Evolutionary conservation across 1,284 basidiomycete genomes (phyloP), one percentile per base, ranked within the genome.

Genomic region (Golubevia sp.): DNA sequence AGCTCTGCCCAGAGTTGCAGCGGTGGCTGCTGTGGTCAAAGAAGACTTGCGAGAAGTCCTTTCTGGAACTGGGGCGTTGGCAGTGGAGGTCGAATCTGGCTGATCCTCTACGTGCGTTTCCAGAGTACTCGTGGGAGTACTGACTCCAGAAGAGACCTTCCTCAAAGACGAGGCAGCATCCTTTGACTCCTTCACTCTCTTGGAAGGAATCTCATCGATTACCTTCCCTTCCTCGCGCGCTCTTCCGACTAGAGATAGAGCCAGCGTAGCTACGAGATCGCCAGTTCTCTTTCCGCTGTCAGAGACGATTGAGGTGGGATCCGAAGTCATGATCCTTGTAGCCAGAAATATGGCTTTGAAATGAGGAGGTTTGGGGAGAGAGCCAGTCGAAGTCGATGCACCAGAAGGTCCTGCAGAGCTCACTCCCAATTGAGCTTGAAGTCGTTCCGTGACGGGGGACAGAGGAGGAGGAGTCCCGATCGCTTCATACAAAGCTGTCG

Each of bases 291-390:
- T 86, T 0, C 89, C 90, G 58, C 89, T 86, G 71, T 91, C 89
- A 0, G 88, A 86, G 2, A 94, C 87, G 59, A 94, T 89, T 65
- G 91, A 92, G 11, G 87, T 85, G 0, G 92, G 88, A 71, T 92
- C 92, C 1, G 89, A 87, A 0, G 91, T 92, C 89, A 95, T 91
- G 44, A 95, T 90, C 0, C 93, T 89, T n/a, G 91, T 93, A 0
- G 91, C 91, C 62, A 92, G 89, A n/a, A 88, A 87, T 61, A 93
- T 91, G 0, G 92, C 91, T n/a, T 88, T 88, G 5, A 93, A 55
- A 55, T 78, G 76, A 7, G 68, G 54, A 23, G 77, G 73, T 23
- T 74, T 58, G n/a, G 64, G 64, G n/a, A 23, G 48, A 13, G 30
- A 48, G 23, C 3, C 27, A 2, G 30, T 21, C 18, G 27, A 26